These are phyloP conservation scores for Chlamydomonas eustigma DNA, from an alignment of 139 green algal genomes.

Conservation along the genomic window DNA sequence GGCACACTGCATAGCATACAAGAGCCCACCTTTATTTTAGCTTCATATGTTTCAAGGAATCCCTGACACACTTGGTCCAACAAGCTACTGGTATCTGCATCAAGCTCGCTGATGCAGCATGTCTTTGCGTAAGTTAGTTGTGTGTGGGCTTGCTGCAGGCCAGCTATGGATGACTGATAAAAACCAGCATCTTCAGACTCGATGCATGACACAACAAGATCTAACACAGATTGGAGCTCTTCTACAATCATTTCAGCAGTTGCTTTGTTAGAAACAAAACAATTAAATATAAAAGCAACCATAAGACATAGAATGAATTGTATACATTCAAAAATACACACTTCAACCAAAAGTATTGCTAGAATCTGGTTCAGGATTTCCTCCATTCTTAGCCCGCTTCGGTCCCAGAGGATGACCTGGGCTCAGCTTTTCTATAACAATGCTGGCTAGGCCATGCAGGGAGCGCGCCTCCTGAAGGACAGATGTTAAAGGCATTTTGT, in stretches of 20 bases:
- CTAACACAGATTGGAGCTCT: neutral
- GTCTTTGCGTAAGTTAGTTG: neutral
- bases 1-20: neutral
- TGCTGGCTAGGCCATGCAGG: slow-evolving; percentile 41
- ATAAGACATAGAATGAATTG: neutral
- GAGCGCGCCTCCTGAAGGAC: slow-evolving; percentile 32
- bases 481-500: neutral
- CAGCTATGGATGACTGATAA: neutral
- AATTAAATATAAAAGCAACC: neutral
- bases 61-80: slow-evolving; percentile 1
- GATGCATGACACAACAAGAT: slow-evolving; percentile 3
- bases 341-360: neutral
- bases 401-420: neutral
- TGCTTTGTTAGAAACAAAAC: too few species aligned
- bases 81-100: neutral
- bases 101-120: neutral
- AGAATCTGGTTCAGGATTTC: neutral
- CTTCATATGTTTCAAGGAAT: neutral
- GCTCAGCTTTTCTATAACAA: slow-evolving; percentile 14
- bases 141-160: neutral
- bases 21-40: neutral
- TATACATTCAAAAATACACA: slow-evolving; percentile 1
- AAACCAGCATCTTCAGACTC: neutral
- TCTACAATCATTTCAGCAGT: neutral
- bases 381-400: neutral